phyloP scores from a whole-genome alignment of 75 land plant genomes.

The Selaginella tamariscina region DNA sequence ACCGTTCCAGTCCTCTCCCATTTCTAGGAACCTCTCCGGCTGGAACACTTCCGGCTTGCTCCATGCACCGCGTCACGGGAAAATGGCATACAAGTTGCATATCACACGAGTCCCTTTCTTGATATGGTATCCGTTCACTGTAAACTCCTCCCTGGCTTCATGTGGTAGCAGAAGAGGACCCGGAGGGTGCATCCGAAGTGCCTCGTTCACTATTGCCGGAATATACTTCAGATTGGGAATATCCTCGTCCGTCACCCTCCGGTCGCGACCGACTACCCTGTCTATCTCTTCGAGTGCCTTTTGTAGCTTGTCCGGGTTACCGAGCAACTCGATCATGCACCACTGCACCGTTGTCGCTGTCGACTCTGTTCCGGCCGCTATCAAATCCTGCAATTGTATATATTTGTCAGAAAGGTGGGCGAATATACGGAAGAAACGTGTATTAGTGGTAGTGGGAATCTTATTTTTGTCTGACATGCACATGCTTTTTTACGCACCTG shows the following conservation, averaged over 20 bases:
- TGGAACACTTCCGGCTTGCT: too few relatives aligned
- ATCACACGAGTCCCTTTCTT: too few relatives aligned
- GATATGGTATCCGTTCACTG: too few relatives aligned
- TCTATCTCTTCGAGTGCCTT: slow-evolving; percentile 28
- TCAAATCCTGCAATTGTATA: background rate
- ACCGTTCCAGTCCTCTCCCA: too few relatives aligned
- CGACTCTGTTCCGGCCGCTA: background rate
- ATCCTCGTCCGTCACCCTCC: slow-evolving; percentile 23
- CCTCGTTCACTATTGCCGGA: slow-evolving; percentile 33
- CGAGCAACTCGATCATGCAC: slow-evolving; percentile 38
- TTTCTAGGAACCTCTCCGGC: too few relatives aligned
- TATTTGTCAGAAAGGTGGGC: background rate
- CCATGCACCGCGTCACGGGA: too few relatives aligned
- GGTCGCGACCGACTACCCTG: slow-evolving; percentile 17
- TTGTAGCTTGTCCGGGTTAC: slow-evolving; percentile 21
- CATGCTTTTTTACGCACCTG: too few relatives aligned
- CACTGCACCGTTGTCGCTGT: slow-evolving; percentile 19
- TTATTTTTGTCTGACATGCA: too few relatives aligned
- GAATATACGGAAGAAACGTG: too few relatives aligned
- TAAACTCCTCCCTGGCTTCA: slow-evolving; percentile 15
- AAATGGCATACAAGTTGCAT: too few relatives aligned
- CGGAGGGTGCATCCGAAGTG: slow-evolving; percentile 32
- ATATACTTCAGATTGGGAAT: slow-evolving; percentile 23
- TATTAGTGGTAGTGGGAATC: too few relatives aligned
- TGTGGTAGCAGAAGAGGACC: slow-evolving; percentile 31